phyloP scores from a whole-genome alignment of 2,329 filamentous ascomycete genomes.

The Exophiala bonariae region DNA sequence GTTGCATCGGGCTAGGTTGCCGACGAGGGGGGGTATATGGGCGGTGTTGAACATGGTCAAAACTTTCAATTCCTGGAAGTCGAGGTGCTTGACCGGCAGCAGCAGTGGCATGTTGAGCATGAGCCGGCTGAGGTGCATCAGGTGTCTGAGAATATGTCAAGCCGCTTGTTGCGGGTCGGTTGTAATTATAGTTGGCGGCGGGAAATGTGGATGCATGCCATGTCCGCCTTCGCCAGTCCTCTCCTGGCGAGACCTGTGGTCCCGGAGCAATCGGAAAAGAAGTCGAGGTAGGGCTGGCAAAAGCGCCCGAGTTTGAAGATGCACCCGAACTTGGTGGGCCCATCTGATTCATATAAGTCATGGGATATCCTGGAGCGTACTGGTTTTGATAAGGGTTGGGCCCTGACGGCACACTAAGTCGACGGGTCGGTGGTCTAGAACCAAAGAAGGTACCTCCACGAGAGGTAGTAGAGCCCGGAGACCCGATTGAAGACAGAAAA shows the following conservation, averaged over 20 bases:
- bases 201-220: constrained; percentile 79
- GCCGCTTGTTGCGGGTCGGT: constrained; percentile 67
- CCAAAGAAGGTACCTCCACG: constrained; percentile 74
- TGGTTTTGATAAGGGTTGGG: constrained; percentile 69
- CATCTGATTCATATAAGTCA: constrained; percentile 44
- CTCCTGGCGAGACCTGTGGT: constrained; percentile 55
- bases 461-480: constrained; percentile 69
- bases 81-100: constrained; percentile 62
- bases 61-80: constrained; percentile 88
- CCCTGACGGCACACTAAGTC: constrained; percentile 78
- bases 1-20: constrained; percentile 72
- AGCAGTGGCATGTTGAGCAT: constrained; percentile 50
- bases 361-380: constrained; percentile 20
- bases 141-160: constrained; percentile 75
- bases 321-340: constrained; percentile 58
- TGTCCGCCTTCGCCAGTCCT: constrained; percentile 78
- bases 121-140: constrained; percentile 58
- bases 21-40: constrained; percentile 60
- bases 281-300: constrained; percentile 67
- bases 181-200: constrained; percentile 54
- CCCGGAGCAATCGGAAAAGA: constrained; percentile 55
- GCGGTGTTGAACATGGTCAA: constrained; percentile 69
- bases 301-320: constrained; percentile 59
- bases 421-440: constrained; percentile 66
- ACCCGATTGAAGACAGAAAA: constrained; percentile 67